Percentiles rank a stretch among this genome's conserved stretches.
phyloP scores from a whole-genome alignment of 2,329 filamentous ascomycete species.

The Alternaria alternata region DNA sequence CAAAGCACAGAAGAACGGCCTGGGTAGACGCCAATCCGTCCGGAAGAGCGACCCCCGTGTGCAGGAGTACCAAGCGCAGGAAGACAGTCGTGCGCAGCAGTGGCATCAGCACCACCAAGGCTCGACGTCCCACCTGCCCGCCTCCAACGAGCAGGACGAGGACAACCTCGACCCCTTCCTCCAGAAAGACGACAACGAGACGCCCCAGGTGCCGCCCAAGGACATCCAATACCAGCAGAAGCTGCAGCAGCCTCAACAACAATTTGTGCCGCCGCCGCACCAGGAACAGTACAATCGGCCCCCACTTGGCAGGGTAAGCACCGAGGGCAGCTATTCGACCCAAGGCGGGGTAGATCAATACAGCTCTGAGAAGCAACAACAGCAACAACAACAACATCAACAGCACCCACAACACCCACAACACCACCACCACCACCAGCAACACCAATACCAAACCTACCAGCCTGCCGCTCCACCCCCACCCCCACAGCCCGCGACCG shows the following conservation, averaged over 20 bases:
- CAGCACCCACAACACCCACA: slow-evolving; percentile 40
- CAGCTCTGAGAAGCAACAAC: slow-evolving; percentile 49
- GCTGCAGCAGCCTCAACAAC: slow-evolving; percentile 34
- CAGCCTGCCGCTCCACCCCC: slow-evolving; percentile 35
- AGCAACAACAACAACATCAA: slow-evolving; percentile 31
- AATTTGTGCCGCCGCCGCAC: slow-evolving; percentile 38
- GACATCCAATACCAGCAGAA: slow-evolving; percentile 43
- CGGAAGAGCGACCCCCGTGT: slow-evolving; percentile 45
- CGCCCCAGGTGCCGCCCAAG: slow-evolving; percentile 49
- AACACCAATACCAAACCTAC: slow-evolving; percentile 44
- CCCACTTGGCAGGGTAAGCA: slow-evolving; percentile 51
- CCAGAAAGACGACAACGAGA: slow-evolving; percentile 41
- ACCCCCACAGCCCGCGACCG: slow-evolving; percentile 30
- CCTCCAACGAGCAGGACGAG: slow-evolving; percentile 51
- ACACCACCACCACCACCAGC: slow-evolving; percentile 37
- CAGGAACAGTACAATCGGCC: slow-evolving; percentile 47
- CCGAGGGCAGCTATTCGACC: slow-evolving; percentile 49
- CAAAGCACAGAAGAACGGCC: slow-evolving; percentile 40
- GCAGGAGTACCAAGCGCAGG: slow-evolving; percentile 38
- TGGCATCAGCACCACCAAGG: slow-evolving; percentile 38
- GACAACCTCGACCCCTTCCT: slow-evolving; percentile 50
- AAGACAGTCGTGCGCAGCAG: slow-evolving; percentile 38
- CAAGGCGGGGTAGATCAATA: slow-evolving; percentile 52
- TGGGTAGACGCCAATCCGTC: slow-evolving; percentile 47
- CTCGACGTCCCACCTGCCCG: slow-evolving; percentile 45